Evolutionary conservation across 2,329 filamentous ascomycete genomes (phyloP), one percentile per base, ranked within the genome.

Genomic region (Colletotrichum cordylinicola): DNA sequence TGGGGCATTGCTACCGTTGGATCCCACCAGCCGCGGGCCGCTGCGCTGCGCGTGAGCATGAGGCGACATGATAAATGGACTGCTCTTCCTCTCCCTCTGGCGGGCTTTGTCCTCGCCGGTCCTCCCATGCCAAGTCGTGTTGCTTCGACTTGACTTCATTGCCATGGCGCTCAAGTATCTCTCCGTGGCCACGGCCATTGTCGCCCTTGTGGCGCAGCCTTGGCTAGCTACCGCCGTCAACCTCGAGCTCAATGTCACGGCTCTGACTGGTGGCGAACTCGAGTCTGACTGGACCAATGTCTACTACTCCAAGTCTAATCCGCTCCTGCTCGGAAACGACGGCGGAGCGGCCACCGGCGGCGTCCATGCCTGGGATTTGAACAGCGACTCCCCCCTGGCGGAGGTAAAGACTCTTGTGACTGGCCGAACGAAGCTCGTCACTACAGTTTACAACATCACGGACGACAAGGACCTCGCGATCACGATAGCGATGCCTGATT

Each of bases 271-370:
- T 18, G 78, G 78, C 21, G 79, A 82, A 10, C 79, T 88, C 71
- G 84, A 87, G 56, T 86, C 87, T 0, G 87, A 88, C 68, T 86
- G 82, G 80, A 85, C 85, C 3, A 77, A 84, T 5, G 79, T 86
- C 6, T 85, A 85, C 80, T 88, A 88, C 76, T 80, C 82, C 15
- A 77, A 77, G 16, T 75, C 71, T 2, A 65, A 77, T 3, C 85
- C 86, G 8, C 55, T 87, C 7, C 81, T 89, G 2, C 78, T 89
- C n/a, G 86, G 86, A 21, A 89, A 88, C 48, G 87, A 89, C 67
- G 87, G 85, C 15, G 85, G 83, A 0, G 84, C 86, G 9, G 84
- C 82, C 24, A 84, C 82, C 5, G 87, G 87, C 13, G 87, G 87
- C 0, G 84, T 88, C 39, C 86, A 82, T 61, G 80, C 82, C 12